Base-by-base conservation (phyloP, 2,329 filamentous ascomycete species). In the Penicillium griseofulvum region DNA sequence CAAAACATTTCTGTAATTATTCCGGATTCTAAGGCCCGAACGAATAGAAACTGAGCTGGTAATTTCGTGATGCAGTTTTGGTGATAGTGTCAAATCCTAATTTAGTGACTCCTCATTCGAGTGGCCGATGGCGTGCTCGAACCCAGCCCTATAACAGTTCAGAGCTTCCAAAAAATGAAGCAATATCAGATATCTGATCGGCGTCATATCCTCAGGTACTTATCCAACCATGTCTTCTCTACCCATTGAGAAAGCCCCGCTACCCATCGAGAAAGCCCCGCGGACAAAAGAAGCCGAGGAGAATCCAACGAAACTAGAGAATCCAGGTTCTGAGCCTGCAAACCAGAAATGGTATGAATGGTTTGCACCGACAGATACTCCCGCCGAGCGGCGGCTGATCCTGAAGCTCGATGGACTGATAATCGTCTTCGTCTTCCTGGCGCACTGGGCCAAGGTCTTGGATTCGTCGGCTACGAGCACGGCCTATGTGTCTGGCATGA, bases 401-500 rank as follows among this genome's bases (percentile, higher is more conserved):
- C 56, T 60, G 22, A 62, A 62, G 33, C 56, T 62, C 12, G 60
- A 62, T 54, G 58, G 58, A 4, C 24, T 62, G 38, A 62, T 62
- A 22, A 59, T 62, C 14, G 55, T 60, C n/a, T 62, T 60, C 39
- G 58, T 62, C 9, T 62, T 62, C 43, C 36, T 59, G 45, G 60
- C 58, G 3, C 57, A 62, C 17, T 62, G 60, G 58, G 60, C 56
- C 2, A 60, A 62, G 34, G 58, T 60, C n/a, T 26, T 61, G 19
- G 56, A 62, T 48, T 61, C 58, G 4, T 65, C 63, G 7, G 61
- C 61, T 2, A 65, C 58, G 1, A 63, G 63, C 11, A 63, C 61
- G 4, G 61, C 63, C 26, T 65, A 65, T 48, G 60, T 65, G 17
- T 61, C 60, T 41, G 61, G 63, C 1, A 65, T 65, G 61, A 61